Conservation (phyloP, 192 early-diverging fungal species). For the Podila minutissima region DNA sequence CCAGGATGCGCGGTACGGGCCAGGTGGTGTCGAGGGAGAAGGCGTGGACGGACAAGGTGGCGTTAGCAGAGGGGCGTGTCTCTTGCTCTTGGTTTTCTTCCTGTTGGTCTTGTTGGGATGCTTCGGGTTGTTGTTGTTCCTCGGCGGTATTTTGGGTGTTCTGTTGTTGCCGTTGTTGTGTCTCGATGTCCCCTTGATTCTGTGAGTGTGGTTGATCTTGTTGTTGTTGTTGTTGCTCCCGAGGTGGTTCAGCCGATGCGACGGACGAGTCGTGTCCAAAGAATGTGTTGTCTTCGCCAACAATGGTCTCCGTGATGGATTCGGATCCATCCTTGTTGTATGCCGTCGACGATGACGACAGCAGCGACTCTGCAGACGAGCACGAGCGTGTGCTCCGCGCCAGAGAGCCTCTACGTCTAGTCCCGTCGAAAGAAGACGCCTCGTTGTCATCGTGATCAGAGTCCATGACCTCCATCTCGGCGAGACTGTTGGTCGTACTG, state of each 20-base stretch:
- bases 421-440: not conserved
- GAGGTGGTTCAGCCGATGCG: not conserved
- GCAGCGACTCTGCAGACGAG: not conserved
- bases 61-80: conserved; percentile 13
- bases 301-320: conserved; percentile 1
- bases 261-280: not conserved
- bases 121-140: too few relatives aligned
- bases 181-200: not conserved
- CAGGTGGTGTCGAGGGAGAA: conserved; percentile 49
- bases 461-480: not conserved
- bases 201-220: not conserved
- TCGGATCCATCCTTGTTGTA: conserved; percentile 4
- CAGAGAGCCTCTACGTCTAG: not conserved
- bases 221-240: too few relatives aligned
- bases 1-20: conserved; percentile 39
- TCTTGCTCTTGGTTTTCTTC: not conserved
- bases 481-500: conserved; percentile 1
- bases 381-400: not conserved
- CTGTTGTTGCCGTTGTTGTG: not conserved
- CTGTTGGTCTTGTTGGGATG: not conserved
- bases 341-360: not conserved
- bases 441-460: not conserved
- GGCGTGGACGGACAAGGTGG: conserved; percentile 41
- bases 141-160: not conserved
- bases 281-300: not conserved